Evolutionary conservation across 1,139 yeast species (phyloP), one percentile per base, ranked within the genome.

Genomic region (Debaryomyces nepalensis): DNA sequence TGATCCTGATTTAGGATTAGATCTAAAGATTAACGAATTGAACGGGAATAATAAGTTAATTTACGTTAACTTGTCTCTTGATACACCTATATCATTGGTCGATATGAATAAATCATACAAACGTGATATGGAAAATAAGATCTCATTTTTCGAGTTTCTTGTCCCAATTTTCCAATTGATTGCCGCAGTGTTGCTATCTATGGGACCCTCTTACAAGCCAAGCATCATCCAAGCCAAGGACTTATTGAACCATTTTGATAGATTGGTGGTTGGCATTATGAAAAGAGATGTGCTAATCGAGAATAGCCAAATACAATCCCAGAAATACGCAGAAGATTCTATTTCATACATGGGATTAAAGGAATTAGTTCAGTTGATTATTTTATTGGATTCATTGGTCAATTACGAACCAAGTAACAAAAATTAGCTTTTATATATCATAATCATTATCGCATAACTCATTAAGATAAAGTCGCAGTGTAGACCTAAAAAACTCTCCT

Each of bases 1-100:
- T 37, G 97, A 90, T 58, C 93, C 95, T 0, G 97, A 89, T 57
- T 68, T 88, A 36, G 96, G 95, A 0, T 63, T 87, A 39, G 79
- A 75, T 39, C 58, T 72, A 41, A 57, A 53, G 21, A 55, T 71
- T 31, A 62, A 61, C 23, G 68, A 58, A 29, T 36, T 42, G 24
- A 52, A 47, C 10, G 55, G 53, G 24, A 60, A 33, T 57, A 57
- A 41, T 53, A 71, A 32, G 55, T 31, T 34, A 6, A 63, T 74
- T 23, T 65, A 63, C 32, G 68, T 79, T 18, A 72, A 64, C 33
- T 59, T 82, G 37, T 72, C 76, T 18, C 58, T 81, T 37, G 87
- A 82, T 48, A 70, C 77, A 4, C 82, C 84, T 1, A 51, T 77
- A 15, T 61, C 72, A 7, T 55, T 74, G 37, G 40, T 47, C 20